A percentile compares a stretch with the other conserved stretches of the same genome.
Conservation (phyloP, 805 yeast species). For the Nematodospora valgi region DNA sequence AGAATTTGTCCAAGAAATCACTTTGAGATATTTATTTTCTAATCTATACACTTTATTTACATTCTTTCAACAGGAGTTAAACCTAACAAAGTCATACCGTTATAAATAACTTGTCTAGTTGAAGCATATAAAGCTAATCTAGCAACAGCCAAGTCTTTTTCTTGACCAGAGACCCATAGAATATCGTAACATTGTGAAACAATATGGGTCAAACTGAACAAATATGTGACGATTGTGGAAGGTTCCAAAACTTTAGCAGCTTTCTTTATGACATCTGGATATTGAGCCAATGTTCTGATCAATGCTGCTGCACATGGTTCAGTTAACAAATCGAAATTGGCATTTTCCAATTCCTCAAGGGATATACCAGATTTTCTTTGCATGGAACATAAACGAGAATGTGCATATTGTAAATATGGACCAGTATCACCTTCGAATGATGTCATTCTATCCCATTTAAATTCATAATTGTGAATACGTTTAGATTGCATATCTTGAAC, state of each 20-base stretch:
- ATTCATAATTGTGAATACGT: constrained; percentile 92
- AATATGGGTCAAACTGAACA: constrained; percentile 87
- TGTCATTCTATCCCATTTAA: constrained; percentile 97
- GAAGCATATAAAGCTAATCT: constrained; percentile 88
- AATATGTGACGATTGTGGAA: constrained; percentile 87
- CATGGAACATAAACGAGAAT: constrained; percentile 92
- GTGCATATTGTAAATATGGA: constrained; percentile 97
- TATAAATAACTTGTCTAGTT: constrained; percentile 83
- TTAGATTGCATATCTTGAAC: constrained; percentile 98
- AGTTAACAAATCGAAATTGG: constrained; percentile 58
- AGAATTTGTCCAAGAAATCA: too few species aligned
- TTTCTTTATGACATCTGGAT: constrained; percentile 83
- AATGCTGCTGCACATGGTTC: constrained; percentile 72
- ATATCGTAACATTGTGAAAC: constrained; percentile 96
- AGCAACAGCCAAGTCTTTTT: constrained; percentile 78
- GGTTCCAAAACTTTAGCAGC: constrained; percentile 89
- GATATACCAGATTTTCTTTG: constrained; percentile 70
- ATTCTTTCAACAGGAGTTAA: constrained; percentile 98
- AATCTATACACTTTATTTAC: too few species aligned
- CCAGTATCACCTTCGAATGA: constrained; percentile 99
- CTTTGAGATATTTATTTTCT: too few species aligned
- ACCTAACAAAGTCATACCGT: constrained; percentile 88
- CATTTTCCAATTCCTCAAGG: constrained; percentile 40
- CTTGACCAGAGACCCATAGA: constrained; percentile 96
- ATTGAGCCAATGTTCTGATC: constrained; percentile 77